Base-by-base conservation (phyloP, 371 early-diverging fungal species). In the Paraphysoderma sedebokerense region DNA sequence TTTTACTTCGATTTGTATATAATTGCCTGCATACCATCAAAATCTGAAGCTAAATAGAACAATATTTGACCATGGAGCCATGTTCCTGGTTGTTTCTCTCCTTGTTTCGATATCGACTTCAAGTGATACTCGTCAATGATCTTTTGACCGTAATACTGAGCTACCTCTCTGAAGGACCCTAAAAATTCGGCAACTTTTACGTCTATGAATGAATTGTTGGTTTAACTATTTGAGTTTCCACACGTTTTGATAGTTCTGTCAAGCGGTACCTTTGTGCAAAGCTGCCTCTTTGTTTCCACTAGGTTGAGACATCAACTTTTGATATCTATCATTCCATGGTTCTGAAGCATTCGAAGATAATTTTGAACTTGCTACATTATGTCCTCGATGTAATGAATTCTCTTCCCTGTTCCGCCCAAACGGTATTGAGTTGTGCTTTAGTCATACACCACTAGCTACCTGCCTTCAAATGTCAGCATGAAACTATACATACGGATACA, bases 61-160 rank as follows among this genome's bases (percentile, higher is more conserved):
- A 62, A 46, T n/a, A 71, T 62, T 13, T 67, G 61, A 28, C 63
- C 68, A 4, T 34, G 28, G 13, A 53, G 31, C 24, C 24, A 52
- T 46, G 42, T 56, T 39, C 26, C 48, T 38, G 24, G 13, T 31
- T 36, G 26, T 17, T 36, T 33, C 3, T 13, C 30, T 24, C 19
- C 46, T 1, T n/a, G 15, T 9, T 30, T 9, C 1, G 13, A 15
- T 13, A 40, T 24, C 1, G 46, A 39, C 35, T 41, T 37, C 1
- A 62, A 34, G 38, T 71, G 72, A 38, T 59, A 67, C 26, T 66
- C 65, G 42, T 71, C 69, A 17, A 71, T 60, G 47, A 69, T 57
- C 36, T 54, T 35, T 8, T 47, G 47, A 7, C 63, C 69, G 27
- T 58, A 55, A 31, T 44, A 45, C 7, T 39, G 34, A 1, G 69